These are phyloP conservation scores for Microcyclosporella mali DNA, from an alignment of 2,329 filamentous ascomycete genomes.

Conservation along the genomic window DNA sequence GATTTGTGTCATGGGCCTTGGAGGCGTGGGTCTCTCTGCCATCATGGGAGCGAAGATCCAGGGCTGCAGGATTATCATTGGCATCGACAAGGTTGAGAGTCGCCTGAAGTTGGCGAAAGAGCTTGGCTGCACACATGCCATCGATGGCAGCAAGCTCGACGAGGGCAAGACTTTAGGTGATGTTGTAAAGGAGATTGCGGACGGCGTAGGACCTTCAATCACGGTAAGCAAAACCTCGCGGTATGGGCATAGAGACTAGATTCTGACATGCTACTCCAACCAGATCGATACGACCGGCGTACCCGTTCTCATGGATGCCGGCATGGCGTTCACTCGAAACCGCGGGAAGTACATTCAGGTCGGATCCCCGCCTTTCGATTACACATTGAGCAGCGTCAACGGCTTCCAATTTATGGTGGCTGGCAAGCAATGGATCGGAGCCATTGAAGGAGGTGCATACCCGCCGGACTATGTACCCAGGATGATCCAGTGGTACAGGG, in stretches of 20 bases:
- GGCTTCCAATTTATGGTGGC: conserved; percentile 43
- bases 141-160: conserved; percentile 32
- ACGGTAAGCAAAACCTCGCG: conserved; percentile 19
- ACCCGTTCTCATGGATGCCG: conserved; percentile 38
- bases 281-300: conserved; percentile 47
- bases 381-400: conserved; percentile 36
- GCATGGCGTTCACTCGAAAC: conserved; percentile 38
- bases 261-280: no score
- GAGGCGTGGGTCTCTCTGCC: conserved; percentile 43
- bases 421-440: conserved; percentile 46
- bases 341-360: conserved; percentile 48
- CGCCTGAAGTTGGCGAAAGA: conserved; percentile 36
- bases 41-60: conserved; percentile 46
- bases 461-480: conserved; percentile 41
- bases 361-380: conserved; percentile 42
- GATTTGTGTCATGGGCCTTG: conserved; percentile 41
- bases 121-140: conserved; percentile 37
- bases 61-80: conserved; percentile 37
- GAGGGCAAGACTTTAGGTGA: conserved; percentile 31
- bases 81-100: conserved; percentile 34
- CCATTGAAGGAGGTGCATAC: conserved; percentile 42
- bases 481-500: conserved; percentile 46
- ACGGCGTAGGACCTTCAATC: conserved; percentile 39
- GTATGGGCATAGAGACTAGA: no score
- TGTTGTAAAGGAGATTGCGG: conserved; percentile 33